phyloP scores from a whole-genome alignment of 1,139 yeast species.

The Kodamaea alishanica region DNA sequence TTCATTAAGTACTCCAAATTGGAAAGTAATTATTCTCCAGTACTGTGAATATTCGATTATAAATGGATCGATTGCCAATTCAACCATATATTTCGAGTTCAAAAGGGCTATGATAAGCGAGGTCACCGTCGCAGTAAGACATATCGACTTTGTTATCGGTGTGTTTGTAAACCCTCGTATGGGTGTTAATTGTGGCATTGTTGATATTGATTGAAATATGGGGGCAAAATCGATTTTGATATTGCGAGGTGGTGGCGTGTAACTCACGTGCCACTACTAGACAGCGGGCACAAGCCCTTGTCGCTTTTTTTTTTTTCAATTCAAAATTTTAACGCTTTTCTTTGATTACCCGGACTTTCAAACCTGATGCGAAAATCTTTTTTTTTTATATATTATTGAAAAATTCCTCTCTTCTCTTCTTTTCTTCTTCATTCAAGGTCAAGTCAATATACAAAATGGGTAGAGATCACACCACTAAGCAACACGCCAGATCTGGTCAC shows the following conservation, averaged over 20 bases:
- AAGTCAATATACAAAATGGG: conserved; percentile 60
- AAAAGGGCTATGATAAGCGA: conserved; percentile 56
- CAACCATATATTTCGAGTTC: conserved; percentile 52
- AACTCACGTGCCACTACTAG: not conserved
- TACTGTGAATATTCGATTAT: conserved; percentile 58
- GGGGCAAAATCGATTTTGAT: not conserved
- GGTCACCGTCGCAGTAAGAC: conserved; percentile 37
- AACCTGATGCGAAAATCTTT: conserved; percentile 2
- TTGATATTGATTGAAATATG: not conserved
- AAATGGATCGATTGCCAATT: conserved; percentile 56
- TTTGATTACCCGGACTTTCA: not conserved
- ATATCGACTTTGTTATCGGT: conserved; percentile 51
- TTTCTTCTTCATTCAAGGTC: conserved; percentile 13
- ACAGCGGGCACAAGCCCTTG: conserved; percentile 6
- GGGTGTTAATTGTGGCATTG: conserved; percentile 17
- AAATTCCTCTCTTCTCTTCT: not conserved
- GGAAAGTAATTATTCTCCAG: conserved; percentile 62
- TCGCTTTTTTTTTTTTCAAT: conserved; percentile 1
- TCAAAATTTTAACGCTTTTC: conserved; percentile 6
- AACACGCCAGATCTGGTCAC: conserved; percentile 94
- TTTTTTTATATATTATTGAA: conserved; percentile 4
- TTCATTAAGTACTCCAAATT: conserved; percentile 58
- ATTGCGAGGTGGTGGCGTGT: conserved; percentile 1
- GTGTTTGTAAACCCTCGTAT: conserved; percentile 59
- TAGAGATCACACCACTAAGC: conserved; percentile 95